Conservation (phyloP, 768 basidiomycete genomes). For the Rhizopogon vesiculosus region DNA sequence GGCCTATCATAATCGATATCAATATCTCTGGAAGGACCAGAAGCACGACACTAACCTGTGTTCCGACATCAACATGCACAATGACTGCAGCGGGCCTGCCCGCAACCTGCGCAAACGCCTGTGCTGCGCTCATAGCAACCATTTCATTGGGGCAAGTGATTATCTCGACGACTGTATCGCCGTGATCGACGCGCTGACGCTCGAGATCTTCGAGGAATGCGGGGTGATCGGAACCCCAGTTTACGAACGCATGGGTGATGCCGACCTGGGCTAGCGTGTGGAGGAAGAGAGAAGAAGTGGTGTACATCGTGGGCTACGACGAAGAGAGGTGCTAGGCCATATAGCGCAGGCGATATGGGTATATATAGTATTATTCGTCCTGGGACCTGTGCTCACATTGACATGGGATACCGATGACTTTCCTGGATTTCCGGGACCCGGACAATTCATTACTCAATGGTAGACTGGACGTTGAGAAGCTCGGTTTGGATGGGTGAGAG, state of each 20-base stretch:
- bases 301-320: constrained; percentile 35
- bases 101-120: constrained; percentile 63
- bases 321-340: not conserved
- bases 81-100: constrained; percentile 69
- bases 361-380: not conserved
- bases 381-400: too few species aligned
- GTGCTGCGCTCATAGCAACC: constrained; percentile 69
- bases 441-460: too few species aligned
- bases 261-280: constrained; percentile 49
- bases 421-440: too few species aligned
- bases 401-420: too few species aligned
- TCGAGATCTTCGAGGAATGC: constrained; percentile 67
- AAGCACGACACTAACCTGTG: constrained; percentile 39
- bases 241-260: constrained; percentile 66
- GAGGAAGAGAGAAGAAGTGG: constrained; percentile 60
- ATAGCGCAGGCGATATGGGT: not conserved
- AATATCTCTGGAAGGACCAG: not conserved
- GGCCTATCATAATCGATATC: constrained; percentile 32
- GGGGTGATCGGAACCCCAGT: constrained; percentile 77
- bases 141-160: constrained; percentile 74
- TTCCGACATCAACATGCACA: constrained; percentile 71
- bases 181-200: constrained; percentile 40
- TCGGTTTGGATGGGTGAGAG: too few species aligned
- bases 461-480: too few species aligned
- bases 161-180: constrained; percentile 41